Evolutionary conservation across 768 basidiomycete genomes (phyloP).

Genomic region (Lyophyllum semitale): DNA sequence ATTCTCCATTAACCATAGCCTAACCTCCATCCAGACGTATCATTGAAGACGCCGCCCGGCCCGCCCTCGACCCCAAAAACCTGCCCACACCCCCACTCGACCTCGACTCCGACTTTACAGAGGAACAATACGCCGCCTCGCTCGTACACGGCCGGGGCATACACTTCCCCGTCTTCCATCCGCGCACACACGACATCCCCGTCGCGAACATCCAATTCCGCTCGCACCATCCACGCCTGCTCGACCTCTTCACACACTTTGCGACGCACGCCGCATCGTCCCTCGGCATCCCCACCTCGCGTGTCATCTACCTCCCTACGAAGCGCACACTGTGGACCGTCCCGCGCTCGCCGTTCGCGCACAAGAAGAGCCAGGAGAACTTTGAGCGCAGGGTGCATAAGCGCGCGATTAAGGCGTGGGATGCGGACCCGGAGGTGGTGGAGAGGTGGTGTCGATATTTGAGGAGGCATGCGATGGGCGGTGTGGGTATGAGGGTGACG

Average conservation of each 20-base stretch:
- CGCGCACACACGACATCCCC: conserved; percentile 68
- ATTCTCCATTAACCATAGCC: too few species aligned
- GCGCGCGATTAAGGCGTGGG: conserved; percentile 88
- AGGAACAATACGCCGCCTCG: conserved; percentile 52
- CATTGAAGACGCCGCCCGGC: conserved; percentile 1
- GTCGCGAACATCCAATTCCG: conserved; percentile 84
- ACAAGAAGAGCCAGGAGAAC: conserved; percentile 96
- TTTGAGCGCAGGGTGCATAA: conserved; percentile 86
- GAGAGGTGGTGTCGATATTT: conserved; percentile 83
- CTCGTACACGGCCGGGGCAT: conserved; percentile 64
- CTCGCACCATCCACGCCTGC: conserved; percentile 64
- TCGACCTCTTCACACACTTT: conserved; percentile 84
- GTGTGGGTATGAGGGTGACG: conserved; percentile 85
- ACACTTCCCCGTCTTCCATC: conserved; percentile 55
- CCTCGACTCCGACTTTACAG: conserved; percentile 26
- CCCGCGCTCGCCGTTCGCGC: conserved; percentile 79
- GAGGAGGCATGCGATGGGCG: conserved; percentile 70
- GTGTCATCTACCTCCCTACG: conserved; percentile 66
- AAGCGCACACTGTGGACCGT: conserved; percentile 86
- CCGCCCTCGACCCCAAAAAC: conserved; percentile 15
- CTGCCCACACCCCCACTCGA: conserved; percentile 16
- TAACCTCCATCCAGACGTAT: conserved; percentile 1
- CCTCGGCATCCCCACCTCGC: conserved; percentile 77
- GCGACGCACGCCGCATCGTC: conserved; percentile 82
- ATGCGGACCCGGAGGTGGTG: conserved; percentile 78